These are phyloP conservation scores for Myxozyma monticola DNA, from an alignment of 805 yeast species.

Conservation along the genomic window DNA sequence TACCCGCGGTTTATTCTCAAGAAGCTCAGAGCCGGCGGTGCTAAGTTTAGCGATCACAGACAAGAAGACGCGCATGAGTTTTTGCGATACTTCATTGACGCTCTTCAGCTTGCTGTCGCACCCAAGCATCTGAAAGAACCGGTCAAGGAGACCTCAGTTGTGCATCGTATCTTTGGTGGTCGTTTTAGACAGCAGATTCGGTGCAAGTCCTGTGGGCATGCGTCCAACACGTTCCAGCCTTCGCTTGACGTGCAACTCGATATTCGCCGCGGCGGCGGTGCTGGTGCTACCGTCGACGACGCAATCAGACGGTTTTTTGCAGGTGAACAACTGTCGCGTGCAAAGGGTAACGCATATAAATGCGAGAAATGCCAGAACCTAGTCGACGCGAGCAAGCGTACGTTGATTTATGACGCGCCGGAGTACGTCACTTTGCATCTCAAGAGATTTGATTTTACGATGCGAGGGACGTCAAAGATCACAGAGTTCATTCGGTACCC, in stretches of 20 bases:
- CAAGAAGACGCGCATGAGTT: slow-evolving; percentile 98
- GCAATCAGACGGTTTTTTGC: slow-evolving; percentile 81
- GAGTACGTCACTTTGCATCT: slow-evolving; percentile 84
- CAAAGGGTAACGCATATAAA: slow-evolving; percentile 73
- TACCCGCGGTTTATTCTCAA: slow-evolving; percentile 73
- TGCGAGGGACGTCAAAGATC: slow-evolving; percentile 67
- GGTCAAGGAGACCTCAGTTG: slow-evolving; percentile 54
- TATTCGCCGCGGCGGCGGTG: slow-evolving; percentile 49
- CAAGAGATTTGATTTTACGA: slow-evolving; percentile 87
- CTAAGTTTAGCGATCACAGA: slow-evolving; percentile 25
- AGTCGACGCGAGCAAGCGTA: slow-evolving; percentile 74
- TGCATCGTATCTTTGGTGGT: slow-evolving; percentile 95
- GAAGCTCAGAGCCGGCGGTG: slow-evolving; percentile 41
- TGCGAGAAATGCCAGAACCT: slow-evolving; percentile 83
- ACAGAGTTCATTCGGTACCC: slow-evolving; percentile 85
- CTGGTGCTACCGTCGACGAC: slow-evolving; percentile 55
- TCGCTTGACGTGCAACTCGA: slow-evolving; percentile 89
- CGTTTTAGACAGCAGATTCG: slow-evolving; percentile 78
- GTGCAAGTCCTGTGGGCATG: slow-evolving; percentile 78
- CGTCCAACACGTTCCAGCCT: slow-evolving; percentile 86
- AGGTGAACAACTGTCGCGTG: slow-evolving; percentile 64
- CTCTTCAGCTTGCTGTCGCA: slow-evolving; percentile 30
- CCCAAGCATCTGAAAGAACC: slow-evolving; percentile 25
- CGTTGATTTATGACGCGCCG: slow-evolving; percentile 77
- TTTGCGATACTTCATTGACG: slow-evolving; percentile 43